phyloP scores from a whole-genome alignment of 2,329 filamentous ascomycete genomes.

The Falciphora oryzae region DNA sequence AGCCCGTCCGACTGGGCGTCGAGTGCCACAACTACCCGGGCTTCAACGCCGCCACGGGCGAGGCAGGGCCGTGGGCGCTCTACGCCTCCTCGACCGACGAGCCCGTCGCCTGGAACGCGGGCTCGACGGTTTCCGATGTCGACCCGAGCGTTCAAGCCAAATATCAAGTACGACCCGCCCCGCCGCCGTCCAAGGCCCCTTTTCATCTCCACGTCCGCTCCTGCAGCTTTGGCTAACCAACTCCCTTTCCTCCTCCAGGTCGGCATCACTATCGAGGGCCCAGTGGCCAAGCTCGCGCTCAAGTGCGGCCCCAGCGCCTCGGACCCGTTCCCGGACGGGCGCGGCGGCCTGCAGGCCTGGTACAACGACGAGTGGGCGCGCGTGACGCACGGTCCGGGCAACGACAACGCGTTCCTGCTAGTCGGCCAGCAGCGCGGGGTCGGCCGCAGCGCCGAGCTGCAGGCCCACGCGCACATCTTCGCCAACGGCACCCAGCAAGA shows the following conservation, averaged over 20 bases:
- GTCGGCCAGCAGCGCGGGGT: neutral
- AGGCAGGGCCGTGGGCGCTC: conserved; percentile 1
- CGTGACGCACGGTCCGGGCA: neutral
- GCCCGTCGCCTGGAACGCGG: neutral
- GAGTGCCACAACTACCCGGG: conserved; percentile 5
- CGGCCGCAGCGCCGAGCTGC: neutral
- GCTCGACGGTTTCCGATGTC: neutral
- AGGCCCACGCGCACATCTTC: conserved; percentile 1
- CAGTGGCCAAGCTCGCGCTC: neutral
- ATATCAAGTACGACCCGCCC: neutral
- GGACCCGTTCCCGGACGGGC: neutral
- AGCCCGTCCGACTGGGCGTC: neutral
- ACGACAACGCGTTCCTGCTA: neutral
- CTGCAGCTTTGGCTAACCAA: neutral
- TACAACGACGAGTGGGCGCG: neutral
- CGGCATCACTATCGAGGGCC: neutral
- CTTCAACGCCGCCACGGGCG: conserved; percentile 1
- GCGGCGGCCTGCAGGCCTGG: neutral
- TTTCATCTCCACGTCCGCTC: too few species aligned
- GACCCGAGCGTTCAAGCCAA: neutral
- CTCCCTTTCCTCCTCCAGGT: neutral
- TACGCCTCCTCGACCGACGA: conserved; percentile 4
- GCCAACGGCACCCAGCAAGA: conserved; percentile 7
- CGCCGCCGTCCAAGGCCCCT: neutral
- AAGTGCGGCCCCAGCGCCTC: neutral